Evolutionary conservation across 2,329 filamentous ascomycete genomes (phyloP).

Genomic region (Monilinia fructigena): DNA sequence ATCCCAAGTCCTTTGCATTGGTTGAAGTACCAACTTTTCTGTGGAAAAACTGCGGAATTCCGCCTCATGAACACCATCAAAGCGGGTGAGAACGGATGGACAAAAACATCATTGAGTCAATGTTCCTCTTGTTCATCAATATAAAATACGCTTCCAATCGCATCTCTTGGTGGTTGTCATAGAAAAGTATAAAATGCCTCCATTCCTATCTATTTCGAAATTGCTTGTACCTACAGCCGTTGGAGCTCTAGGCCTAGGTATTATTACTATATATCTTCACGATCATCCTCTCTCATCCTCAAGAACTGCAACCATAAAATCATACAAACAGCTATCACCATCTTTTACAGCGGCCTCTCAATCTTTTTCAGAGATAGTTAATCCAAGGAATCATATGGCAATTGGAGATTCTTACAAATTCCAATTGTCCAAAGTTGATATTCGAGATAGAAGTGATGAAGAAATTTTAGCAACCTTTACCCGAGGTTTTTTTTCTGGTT

Average conservation of each 20-base stretch:
- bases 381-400: constrained; percentile 1
- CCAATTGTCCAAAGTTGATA: neutral
- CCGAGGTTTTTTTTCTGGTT: constrained; percentile 30
- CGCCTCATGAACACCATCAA: neutral
- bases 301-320: neutral
- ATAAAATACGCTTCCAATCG: neutral
- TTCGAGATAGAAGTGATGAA: constrained; percentile 11
- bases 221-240: neutral
- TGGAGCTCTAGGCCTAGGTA: neutral
- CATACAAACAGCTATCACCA: neutral
- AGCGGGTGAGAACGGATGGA: neutral
- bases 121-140: neutral
- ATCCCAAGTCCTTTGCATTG: too few relatives aligned
- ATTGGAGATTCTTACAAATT: neutral
- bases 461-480: constrained; percentile 27
- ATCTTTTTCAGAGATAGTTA: neutral
- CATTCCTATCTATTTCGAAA: neutral
- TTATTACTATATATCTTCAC: constrained; percentile 1
- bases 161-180: neutral
- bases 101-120: neutral
- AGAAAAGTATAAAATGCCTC: neutral
- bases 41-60: neutral
- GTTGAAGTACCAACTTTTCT: too few relatives aligned
- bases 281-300: neutral
- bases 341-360: neutral